A percentile compares a stretch with the other conserved stretches of the same genome.
Evolutionary conservation across 495 filamentous ascomycete species (phyloP).

Genomic region (Penicillium atrosanguineum): DNA sequence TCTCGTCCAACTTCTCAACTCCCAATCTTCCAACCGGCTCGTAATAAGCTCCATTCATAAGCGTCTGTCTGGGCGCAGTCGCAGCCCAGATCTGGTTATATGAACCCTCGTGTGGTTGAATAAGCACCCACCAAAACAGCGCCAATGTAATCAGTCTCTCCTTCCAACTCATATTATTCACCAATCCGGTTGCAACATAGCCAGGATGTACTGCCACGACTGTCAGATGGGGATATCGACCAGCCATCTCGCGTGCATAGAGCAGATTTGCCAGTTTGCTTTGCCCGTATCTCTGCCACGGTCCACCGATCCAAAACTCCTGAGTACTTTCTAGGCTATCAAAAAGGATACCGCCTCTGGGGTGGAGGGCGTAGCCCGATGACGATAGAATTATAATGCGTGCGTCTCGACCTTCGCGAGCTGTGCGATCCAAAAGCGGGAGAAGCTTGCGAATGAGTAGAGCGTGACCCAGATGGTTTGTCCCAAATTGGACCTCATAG

Average conservation of each 20-base stretch:
- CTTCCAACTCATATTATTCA: too few species aligned
- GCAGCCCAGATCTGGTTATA: too few species aligned
- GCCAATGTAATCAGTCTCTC: too few species aligned
- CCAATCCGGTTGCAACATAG: constrained; percentile 35
- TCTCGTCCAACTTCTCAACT: too few species aligned
- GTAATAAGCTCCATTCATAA: too few species aligned
- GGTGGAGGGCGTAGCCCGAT: constrained; percentile 29
- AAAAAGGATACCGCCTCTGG: constrained; percentile 51
- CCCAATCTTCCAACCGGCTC: too few species aligned
- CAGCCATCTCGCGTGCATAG: constrained; percentile 53
- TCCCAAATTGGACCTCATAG: constrained; percentile 66
- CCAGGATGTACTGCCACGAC: constrained; percentile 47
- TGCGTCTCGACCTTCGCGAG: constrained; percentile 32
- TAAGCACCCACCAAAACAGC: too few species aligned
- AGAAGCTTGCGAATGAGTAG: constrained; percentile 60
- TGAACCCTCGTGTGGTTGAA: too few species aligned
- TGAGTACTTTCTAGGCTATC: constrained; percentile 12
- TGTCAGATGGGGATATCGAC: constrained; percentile 44
- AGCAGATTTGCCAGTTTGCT: constrained; percentile 69
- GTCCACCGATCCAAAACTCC: constrained; percentile 12
- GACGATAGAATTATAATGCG: constrained; percentile 45
- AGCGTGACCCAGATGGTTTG: constrained; percentile 66
- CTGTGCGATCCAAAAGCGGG: constrained; percentile 42
- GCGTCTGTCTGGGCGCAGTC: too few species aligned
- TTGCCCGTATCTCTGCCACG: constrained; percentile 56